Base-by-base conservation (phyloP, 2,329 filamentous ascomycete species). In the Aspergillus hiratsukae region DNA sequence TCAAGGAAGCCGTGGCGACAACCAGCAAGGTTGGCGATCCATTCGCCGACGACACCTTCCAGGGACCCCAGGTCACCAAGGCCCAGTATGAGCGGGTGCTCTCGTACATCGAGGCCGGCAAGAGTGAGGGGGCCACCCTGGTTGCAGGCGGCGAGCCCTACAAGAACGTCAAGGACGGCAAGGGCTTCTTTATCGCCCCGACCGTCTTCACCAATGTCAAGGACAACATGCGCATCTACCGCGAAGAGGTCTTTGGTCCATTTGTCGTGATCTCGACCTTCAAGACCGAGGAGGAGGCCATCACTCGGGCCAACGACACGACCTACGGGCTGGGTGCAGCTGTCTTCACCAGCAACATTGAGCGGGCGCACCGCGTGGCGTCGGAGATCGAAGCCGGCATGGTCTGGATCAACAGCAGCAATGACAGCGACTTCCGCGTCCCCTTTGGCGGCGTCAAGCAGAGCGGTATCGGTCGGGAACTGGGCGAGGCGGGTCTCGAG, bases 101-200 rank as follows among this genome's bases (percentile, higher is more conserved):
- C 28, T 80, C 79, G 0, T 93, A 87, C 69, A 84, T 92, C 48
- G 83, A 90, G 54, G 68, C 80, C 5, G 89, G 87, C 19, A 88
- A 88, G 69, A 79, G 79, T 3, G 86, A 89, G 67, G 88, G 88
- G n/a, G 87, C 87, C 0, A 88, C 79, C 5, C 77, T 91, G 1
- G 76, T 82, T 21, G 72, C 80, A 1, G 88, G 89, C 14, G 89
- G 88, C 10, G 81, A 81, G 64, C 74, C 66, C 61, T 79, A 71
- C 76, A 86, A 83, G 69, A 75, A 82, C 51, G 79, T 79, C 27
- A 73, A 73, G 8, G 66, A 74, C 2, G 79, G 82, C 56, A 87
- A 87, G 65, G 86, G 86, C 10, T 87, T 84, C 75, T 88, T 87
- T 72, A 81, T 88, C 55, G 69, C 77, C 51, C 83, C 83, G 0